These are phyloP conservation scores for Friedmanniomyces simplex DNA, from an alignment of 495 filamentous ascomycete genomes.

Conservation along the genomic window DNA sequence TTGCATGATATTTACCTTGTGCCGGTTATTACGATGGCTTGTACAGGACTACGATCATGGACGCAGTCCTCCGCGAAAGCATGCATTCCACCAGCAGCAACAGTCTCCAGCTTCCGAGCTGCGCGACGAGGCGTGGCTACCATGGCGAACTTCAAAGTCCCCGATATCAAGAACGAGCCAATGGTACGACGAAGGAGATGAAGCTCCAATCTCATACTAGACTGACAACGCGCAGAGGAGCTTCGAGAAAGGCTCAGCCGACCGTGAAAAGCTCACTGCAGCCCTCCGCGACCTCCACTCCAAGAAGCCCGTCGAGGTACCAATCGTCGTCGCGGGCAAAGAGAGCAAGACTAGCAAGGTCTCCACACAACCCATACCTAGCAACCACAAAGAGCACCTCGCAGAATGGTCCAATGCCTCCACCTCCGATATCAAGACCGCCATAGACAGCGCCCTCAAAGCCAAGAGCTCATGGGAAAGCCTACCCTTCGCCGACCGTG, in stretches of 20 bases:
- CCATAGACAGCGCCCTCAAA: constrained; percentile 69
- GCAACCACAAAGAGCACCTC: constrained; percentile 57
- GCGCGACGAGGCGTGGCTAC: constrained; percentile 23
- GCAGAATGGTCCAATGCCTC: constrained; percentile 72
- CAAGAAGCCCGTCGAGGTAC: constrained; percentile 56
- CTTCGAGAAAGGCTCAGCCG: constrained; percentile 70
- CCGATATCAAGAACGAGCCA: constrained; percentile 79
- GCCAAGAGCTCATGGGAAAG: constrained; percentile 75
- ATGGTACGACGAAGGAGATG: constrained; percentile 51
- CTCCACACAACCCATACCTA: constrained; percentile 59
- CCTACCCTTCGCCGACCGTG: constrained; percentile 75
- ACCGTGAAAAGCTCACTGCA: constrained; percentile 61
- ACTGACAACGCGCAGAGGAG: constrained; percentile 51
- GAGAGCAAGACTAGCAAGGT: constrained; percentile 48
- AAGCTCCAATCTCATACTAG: neutral
- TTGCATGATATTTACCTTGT: neutral
- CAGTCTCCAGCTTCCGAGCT: neutral
- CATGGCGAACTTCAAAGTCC: constrained; percentile 76
- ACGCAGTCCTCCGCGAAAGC: neutral
- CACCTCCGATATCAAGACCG: constrained; percentile 56
- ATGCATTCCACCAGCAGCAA: neutral
- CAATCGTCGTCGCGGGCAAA: constrained; percentile 68
- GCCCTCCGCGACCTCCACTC: constrained; percentile 54
- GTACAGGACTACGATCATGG: neutral
- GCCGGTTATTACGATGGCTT: neutral